Conservation (phyloP, 192 early-diverging fungal species). For the Umbelopsis ramanniana region DNA sequence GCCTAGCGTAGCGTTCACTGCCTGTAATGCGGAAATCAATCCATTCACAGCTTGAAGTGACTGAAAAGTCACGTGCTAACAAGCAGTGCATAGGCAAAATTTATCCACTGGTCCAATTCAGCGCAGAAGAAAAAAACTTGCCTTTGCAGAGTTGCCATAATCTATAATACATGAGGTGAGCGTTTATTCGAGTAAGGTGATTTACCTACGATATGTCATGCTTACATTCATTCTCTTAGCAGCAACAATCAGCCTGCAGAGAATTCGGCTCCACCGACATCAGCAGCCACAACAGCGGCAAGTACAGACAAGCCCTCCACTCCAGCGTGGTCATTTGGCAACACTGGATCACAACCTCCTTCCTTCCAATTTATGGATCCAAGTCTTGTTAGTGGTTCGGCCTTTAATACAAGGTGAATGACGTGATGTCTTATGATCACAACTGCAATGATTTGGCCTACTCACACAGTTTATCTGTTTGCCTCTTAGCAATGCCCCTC, state of each 20-base stretch:
- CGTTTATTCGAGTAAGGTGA: background rate
- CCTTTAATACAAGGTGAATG: slow-evolving; percentile 1
- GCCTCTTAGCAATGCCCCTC: background rate
- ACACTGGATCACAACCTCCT: background rate
- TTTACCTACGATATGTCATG: background rate
- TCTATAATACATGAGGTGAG: background rate
- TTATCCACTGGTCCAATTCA: too few species aligned
- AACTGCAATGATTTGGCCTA: background rate
- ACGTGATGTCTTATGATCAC: background rate
- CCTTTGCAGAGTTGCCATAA: background rate
- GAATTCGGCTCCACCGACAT: background rate
- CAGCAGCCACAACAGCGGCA: slow-evolving; percentile 9
- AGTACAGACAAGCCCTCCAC: slow-evolving; percentile 7
- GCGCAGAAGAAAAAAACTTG: background rate
- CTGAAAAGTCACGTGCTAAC: background rate
- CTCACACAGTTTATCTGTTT: background rate
- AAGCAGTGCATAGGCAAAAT: too few species aligned
- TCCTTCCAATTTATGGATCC: background rate
- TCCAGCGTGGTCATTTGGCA: slow-evolving; percentile 10
- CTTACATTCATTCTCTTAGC: background rate
- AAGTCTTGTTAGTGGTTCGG: background rate
- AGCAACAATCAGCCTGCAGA: slow-evolving; percentile 11
- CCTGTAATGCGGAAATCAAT: too few species aligned
- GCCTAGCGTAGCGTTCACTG: too few species aligned
- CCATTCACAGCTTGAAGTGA: too few species aligned